Percentiles rank a stretch among this genome's conserved stretches.
Evolutionary conservation across 192 early-diverging fungal species (phyloP).

Genomic region (Coemansia sp.): DNA sequence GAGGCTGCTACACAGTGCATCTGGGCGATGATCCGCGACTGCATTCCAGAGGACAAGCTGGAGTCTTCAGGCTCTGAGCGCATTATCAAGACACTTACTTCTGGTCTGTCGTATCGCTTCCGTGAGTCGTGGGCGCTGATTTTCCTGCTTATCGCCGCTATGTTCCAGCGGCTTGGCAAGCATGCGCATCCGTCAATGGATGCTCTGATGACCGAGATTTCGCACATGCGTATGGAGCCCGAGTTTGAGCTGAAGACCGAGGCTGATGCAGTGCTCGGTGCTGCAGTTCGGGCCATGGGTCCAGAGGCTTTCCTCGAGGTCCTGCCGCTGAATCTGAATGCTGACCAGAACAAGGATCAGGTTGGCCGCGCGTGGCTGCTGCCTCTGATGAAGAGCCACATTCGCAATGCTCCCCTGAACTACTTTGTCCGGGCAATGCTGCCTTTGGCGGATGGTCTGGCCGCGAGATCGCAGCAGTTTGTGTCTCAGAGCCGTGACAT

Average conservation of each 20-base stretch:
- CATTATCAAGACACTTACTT: conserved; percentile 57
- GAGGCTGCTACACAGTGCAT: conserved; percentile 72
- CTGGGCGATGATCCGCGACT: conserved; percentile 66
- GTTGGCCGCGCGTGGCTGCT: conserved; percentile 90
- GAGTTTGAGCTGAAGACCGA: conserved; percentile 84
- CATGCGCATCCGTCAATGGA: conserved; percentile 63
- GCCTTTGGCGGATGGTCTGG: conserved; percentile 78
- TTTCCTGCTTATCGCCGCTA: conserved; percentile 69
- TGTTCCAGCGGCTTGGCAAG: conserved; percentile 76
- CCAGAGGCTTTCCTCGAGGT: conserved; percentile 73
- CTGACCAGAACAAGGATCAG: conserved; percentile 31
- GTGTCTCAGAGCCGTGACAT: conserved; percentile 61
- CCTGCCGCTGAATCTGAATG: conserved; percentile 85
- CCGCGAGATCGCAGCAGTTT: conserved; percentile 64
- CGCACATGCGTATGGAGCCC: conserved; percentile 80
- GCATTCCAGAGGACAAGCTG: conserved; percentile 79
- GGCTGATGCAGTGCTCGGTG: conserved; percentile 78
- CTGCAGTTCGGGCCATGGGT: conserved; percentile 79
- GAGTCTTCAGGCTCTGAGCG: conserved; percentile 57
- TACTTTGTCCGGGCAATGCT: conserved; percentile 73
- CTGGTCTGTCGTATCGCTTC: conserved; percentile 75
- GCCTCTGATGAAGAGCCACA: conserved; percentile 75
- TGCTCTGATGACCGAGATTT: conserved; percentile 61
- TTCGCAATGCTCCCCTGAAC: conserved; percentile 69
- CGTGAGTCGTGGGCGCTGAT: conserved; percentile 85